These are phyloP conservation scores for Tylopilus plumbeoviolaceoides DNA, from an alignment of 768 basidiomycete genomes.

Conservation along the genomic window DNA sequence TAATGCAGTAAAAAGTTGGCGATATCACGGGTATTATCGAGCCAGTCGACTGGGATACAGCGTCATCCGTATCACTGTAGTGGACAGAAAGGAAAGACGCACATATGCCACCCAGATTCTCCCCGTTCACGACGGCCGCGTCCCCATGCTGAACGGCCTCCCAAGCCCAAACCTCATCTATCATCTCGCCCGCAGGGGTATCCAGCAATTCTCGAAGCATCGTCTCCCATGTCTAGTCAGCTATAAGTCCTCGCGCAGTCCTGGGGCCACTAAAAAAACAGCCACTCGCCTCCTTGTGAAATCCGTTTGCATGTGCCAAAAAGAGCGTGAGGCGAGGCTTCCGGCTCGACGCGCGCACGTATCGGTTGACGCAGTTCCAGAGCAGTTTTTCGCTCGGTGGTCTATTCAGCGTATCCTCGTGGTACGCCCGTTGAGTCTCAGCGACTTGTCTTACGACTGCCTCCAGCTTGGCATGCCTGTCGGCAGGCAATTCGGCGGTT, in stretches of 20 bases:
- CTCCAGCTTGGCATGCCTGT: slow-evolving; percentile 11
- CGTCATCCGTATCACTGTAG: background rate
- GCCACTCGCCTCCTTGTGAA: slow-evolving; percentile 74
- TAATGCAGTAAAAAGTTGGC: slow-evolving; percentile 69
- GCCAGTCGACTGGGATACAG: slow-evolving; percentile 61
- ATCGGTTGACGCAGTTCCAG: slow-evolving; percentile 75
- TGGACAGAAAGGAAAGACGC: slow-evolving; percentile 23
- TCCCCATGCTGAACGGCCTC: slow-evolving; percentile 87
- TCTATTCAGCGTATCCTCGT: slow-evolving; percentile 14
- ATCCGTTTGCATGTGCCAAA: slow-evolving; percentile 82
- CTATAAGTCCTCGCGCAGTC: background rate
- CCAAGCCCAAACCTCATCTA: slow-evolving; percentile 79
- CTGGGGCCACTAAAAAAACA: background rate
- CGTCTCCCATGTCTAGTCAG: slow-evolving; percentile 73
- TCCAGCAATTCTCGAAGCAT: slow-evolving; percentile 51
- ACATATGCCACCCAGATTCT: slow-evolving; percentile 56
- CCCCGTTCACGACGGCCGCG: slow-evolving; percentile 65
- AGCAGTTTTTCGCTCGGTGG: slow-evolving; percentile 34
- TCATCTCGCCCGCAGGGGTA: slow-evolving; percentile 32
- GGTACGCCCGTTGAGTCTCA: slow-evolving; percentile 12
- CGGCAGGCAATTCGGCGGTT: background rate
- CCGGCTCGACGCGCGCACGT: slow-evolving; percentile 35
- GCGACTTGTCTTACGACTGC: slow-evolving; percentile 18
- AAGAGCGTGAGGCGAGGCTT: slow-evolving; percentile 54
- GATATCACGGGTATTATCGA: slow-evolving; percentile 73